A percentile compares a stretch with the other conserved stretches of the same genome.
phyloP scores from a whole-genome alignment of 1,284 basidiomycete genomes.

The Dichomitus squalens region DNA sequence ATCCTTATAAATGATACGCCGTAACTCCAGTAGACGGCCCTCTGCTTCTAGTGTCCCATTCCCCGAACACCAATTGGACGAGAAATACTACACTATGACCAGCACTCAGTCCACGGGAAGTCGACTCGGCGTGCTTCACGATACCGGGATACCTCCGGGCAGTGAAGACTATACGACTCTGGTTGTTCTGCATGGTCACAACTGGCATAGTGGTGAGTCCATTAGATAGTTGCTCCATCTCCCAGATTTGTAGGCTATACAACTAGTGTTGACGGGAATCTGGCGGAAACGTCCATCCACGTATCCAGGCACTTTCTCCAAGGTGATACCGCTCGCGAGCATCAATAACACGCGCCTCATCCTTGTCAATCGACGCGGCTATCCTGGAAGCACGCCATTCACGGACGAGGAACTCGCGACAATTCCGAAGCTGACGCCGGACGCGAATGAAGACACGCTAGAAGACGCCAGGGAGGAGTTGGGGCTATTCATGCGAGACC shows the following conservation, averaged over 20 bases:
- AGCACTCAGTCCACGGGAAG: neutral
- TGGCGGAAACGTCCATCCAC: too few species aligned
- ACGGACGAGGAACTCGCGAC: neutral
- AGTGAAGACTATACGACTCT: constrained; percentile 13
- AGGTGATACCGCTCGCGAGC: neutral
- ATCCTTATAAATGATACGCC: too few species aligned
- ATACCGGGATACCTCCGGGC: constrained; percentile 9
- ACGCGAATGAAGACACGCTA: neutral
- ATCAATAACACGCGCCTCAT: neutral
- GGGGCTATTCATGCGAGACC: constrained; percentile 5
- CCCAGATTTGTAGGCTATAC: too few species aligned
- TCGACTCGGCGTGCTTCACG: neutral
- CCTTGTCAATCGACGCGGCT: neutral
- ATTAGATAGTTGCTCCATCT: neutral
- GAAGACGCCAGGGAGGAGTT: neutral
- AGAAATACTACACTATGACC: neutral
- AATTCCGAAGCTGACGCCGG: neutral
- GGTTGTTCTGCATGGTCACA: constrained; percentile 16
- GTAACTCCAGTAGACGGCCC: too few species aligned
- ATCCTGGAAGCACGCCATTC: neutral
- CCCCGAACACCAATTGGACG: too few species aligned
- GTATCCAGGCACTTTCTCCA: neutral
- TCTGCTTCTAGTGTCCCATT: too few species aligned
- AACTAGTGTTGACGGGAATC: too few species aligned
- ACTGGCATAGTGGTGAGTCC: constrained; percentile 19